phyloP scores from a whole-genome alignment of 2,329 filamentous ascomycete genomes.

The Alternaria sp. region DNA sequence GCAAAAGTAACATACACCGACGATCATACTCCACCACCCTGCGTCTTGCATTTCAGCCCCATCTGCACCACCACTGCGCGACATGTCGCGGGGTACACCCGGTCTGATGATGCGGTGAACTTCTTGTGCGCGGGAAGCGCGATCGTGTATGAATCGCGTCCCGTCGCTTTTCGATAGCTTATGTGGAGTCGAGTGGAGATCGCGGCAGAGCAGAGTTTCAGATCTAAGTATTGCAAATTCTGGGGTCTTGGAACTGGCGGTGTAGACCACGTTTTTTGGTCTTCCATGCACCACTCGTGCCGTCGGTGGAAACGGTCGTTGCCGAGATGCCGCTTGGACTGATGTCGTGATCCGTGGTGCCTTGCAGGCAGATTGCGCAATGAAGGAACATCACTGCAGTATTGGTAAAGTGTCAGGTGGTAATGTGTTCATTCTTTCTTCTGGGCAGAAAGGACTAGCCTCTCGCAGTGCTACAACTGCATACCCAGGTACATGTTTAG shows the following conservation, averaged over 20 bases:
- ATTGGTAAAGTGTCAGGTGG: neutral
- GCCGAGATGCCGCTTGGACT: conserved; percentile 1
- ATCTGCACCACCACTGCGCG: conserved; percentile 28
- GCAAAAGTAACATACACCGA: conserved; percentile 2
- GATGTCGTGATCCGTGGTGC: neutral
- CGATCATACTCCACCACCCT: conserved; percentile 12
- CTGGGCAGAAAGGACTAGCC: conserved; percentile 13
- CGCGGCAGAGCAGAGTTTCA: conserved; percentile 9
- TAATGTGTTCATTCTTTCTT: conserved; percentile 18
- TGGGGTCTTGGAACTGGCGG: conserved; percentile 17
- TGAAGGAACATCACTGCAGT: conserved; percentile 3
- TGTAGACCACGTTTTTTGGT: conserved; percentile 3
- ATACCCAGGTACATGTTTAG: conserved; percentile 14
- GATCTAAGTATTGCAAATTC: conserved; percentile 7
- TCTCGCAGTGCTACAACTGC: conserved; percentile 10
- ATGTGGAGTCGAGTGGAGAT: conserved; percentile 14
- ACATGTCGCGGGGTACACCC: conserved; percentile 25
- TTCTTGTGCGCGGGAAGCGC: conserved; percentile 3
- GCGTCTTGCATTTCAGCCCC: conserved; percentile 11
- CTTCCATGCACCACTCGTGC: neutral
- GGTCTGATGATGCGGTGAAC: conserved; percentile 17
- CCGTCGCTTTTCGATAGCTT: conserved; percentile 10
- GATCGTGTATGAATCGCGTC: conserved; percentile 14
- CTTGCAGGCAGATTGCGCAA: conserved; percentile 9
- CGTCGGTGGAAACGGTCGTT: conserved; percentile 1